Conservation (phyloP, 306 rosid species). For the Malus fusca region DNA sequence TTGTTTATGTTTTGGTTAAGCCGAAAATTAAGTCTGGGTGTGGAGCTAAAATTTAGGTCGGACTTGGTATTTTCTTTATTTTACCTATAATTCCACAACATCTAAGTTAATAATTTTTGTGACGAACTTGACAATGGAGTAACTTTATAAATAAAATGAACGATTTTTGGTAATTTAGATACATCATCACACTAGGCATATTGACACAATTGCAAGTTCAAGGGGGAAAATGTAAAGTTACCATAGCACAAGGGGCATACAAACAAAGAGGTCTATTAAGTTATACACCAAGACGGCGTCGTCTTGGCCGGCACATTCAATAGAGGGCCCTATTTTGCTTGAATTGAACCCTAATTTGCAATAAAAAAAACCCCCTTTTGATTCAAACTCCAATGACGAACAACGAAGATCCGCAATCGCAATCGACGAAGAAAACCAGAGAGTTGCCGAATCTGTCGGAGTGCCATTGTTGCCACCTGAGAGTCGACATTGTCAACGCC, state of each 20-base stretch:
- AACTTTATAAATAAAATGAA: no score
- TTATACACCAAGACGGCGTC: background rate
- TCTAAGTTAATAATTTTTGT: no score
- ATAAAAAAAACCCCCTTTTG: background rate
- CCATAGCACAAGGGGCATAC: background rate
- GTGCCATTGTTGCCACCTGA: conserved; percentile 63
- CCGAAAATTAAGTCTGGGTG: no score
- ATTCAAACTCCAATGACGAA: background rate
- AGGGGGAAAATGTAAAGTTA: no score
- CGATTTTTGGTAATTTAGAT: no score
- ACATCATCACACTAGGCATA: background rate
- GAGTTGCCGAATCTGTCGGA: conserved; percentile 61
- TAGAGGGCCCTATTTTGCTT: background rate
- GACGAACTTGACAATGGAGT: no score
- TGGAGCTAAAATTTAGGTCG: no score
- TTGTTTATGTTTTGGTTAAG: no score
- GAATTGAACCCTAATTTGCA: background rate
- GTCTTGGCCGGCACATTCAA: background rate
- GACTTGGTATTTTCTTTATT: no score
- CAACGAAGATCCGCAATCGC: background rate
- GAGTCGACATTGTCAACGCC: conserved; percentile 44
- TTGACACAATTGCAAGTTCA: background rate
- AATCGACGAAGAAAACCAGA: conserved; percentile 49
- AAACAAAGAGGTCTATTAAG: background rate
- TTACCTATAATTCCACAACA: no score